These are phyloP conservation scores for Ceratobasidium theobromae DNA, from an alignment of 1,284 basidiomycete species.

Conservation along the genomic window DNA sequence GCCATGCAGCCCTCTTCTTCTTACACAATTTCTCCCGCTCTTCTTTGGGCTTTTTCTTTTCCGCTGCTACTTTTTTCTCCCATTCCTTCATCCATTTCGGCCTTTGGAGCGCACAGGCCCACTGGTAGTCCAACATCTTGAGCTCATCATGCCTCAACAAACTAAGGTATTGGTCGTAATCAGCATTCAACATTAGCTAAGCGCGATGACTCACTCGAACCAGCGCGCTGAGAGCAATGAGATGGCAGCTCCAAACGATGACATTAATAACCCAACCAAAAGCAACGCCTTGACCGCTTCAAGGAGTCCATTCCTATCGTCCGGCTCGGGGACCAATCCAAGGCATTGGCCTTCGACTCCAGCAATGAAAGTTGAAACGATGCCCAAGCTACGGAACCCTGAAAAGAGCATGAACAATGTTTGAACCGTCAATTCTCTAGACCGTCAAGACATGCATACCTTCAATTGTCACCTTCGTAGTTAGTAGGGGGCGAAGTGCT, in stretches of 20 bases:
- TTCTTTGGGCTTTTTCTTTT: not conserved
- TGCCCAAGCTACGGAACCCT: constrained; percentile 20
- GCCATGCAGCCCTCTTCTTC: not conserved
- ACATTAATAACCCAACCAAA: constrained; percentile 15
- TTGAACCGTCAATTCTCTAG: too few relatives aligned
- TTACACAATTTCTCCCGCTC: not conserved
- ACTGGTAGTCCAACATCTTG: constrained; percentile 15
- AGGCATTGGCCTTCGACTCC: constrained; percentile 22
- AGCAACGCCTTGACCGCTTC: constrained; percentile 16
- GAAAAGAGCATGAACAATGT: not conserved
- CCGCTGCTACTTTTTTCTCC: not conserved
- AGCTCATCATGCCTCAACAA: constrained; percentile 3
- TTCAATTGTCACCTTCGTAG: constrained; percentile 18
- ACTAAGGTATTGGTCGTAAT: not conserved
- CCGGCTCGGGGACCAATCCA: not conserved
- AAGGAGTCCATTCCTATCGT: not conserved
- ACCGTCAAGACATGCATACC: too few relatives aligned
- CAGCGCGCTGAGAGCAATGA: constrained; percentile 19
- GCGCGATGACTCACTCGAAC: constrained; percentile 10
- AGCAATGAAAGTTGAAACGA: constrained; percentile 28
- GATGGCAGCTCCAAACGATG: constrained; percentile 14
- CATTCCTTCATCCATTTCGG: not conserved
- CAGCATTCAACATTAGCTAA: not conserved
- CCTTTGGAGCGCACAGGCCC: constrained; percentile 5
- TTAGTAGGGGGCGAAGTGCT: too few relatives aligned